A percentile compares a stretch with the other conserved stretches of the same genome.
Conservation (phyloP, 2,329 filamentous ascomycete genomes). For the Xylaria sp. region DNA sequence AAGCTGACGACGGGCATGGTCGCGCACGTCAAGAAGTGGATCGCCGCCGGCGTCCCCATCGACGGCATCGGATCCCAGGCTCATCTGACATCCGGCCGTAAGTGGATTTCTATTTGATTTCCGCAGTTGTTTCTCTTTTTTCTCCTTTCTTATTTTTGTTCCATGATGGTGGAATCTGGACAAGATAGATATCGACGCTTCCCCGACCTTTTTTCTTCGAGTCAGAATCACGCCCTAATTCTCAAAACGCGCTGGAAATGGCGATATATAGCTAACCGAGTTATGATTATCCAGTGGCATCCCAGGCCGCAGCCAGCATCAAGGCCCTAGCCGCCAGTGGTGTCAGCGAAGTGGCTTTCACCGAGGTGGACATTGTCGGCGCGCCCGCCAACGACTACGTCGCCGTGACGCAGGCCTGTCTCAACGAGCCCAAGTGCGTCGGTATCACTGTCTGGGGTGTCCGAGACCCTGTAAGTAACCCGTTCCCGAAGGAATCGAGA, state of each 20-base stretch:
- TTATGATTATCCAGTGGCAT: conserved; percentile 43
- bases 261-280: neutral
- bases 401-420: conserved; percentile 67
- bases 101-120: neutral
- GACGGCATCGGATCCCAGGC: conserved; percentile 67
- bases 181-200: no score
- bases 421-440: conserved; percentile 67
- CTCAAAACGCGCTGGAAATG: no score
- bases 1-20: conserved; percentile 66
- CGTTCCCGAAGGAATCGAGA: neutral
- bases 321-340: conserved; percentile 59
- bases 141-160: neutral
- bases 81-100: conserved; percentile 56
- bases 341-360: conserved; percentile 64
- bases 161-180: no score
- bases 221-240: no score
- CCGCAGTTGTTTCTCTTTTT: neutral
- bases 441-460: conserved; percentile 73
- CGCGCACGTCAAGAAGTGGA: conserved; percentile 70
- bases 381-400: conserved; percentile 67
- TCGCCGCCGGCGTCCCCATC: conserved; percentile 68
- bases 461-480: conserved; percentile 54
- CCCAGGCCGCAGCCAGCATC: conserved; percentile 55
- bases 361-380: conserved; percentile 71
- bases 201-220: no score